Percentiles rank a stretch among this genome's conserved stretches.
Conservation (phyloP, 2,329 filamentous ascomycete species). For the Dichotomopilus funicola region DNA sequence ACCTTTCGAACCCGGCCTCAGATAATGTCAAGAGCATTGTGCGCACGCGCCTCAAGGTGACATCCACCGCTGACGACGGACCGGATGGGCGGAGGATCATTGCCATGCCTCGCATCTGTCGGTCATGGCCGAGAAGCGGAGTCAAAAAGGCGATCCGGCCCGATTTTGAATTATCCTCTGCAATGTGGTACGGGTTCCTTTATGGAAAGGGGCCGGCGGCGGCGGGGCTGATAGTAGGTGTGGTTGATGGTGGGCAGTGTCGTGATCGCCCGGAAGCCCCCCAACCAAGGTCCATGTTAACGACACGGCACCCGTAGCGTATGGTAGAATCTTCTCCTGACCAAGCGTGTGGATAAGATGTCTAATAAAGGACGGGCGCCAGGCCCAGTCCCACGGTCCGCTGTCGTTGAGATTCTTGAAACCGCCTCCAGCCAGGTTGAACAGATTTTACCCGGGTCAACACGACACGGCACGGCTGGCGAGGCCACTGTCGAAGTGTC, state of each 20-base stretch:
- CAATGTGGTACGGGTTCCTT: neutral
- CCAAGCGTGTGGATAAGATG: constrained; percentile 2
- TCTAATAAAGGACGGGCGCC: neutral
- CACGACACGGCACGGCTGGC: constrained; percentile 22
- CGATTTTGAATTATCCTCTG: constrained; percentile 12
- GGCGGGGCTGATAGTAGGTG: no score
- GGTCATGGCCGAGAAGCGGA: constrained; percentile 17
- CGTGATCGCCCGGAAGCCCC: neutral
- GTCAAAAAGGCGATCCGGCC: constrained; percentile 16
- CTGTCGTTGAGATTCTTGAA: constrained; percentile 19
- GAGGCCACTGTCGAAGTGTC: neutral
- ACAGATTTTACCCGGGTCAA: constrained; percentile 22
- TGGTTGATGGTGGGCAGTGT: neutral
- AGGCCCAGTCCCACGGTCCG: constrained; percentile 15
- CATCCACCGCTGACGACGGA: neutral
- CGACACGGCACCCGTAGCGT: constrained; percentile 5
- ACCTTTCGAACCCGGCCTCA: neutral
- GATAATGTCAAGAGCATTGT: neutral
- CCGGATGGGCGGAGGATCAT: constrained; percentile 8
- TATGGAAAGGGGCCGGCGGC: neutral
- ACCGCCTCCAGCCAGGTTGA: constrained; percentile 17
- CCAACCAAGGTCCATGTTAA: neutral
- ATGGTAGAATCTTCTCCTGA: neutral
- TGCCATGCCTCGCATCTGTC: constrained; percentile 6
- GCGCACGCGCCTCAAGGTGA: neutral